Evolutionary conservation across 352 stramenopile genomes (phyloP).

Genomic region (Globisporangium spinosum): DNA sequence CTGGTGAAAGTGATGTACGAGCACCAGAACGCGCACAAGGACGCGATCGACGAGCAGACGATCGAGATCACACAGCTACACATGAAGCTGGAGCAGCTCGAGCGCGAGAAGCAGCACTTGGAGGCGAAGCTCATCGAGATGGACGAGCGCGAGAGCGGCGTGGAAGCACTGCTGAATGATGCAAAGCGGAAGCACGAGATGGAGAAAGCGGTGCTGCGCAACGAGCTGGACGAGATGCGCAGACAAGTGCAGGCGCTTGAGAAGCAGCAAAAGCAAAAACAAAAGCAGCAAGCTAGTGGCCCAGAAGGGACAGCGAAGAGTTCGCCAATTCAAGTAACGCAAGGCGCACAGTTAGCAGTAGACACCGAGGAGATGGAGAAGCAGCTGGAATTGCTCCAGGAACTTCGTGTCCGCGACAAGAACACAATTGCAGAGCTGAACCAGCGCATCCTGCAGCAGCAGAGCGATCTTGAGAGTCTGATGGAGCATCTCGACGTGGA

Average conservation of each 20-base stretch:
- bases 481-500: conserved; percentile 49
- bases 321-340: background rate
- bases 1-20: conserved; percentile 43
- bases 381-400: conserved; percentile 62
- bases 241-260: conserved; percentile 36
- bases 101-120: conserved; percentile 48
- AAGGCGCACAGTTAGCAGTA: background rate
- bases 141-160: conserved; percentile 59
- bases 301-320: no score
- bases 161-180: conserved; percentile 46
- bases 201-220: conserved; percentile 44
- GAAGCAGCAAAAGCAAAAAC: conserved; percentile 34
- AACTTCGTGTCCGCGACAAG: conserved; percentile 62
- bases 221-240: conserved; percentile 40
- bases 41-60: conserved; percentile 61
- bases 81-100: conserved; percentile 42
- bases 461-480: conserved; percentile 55
- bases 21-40: conserved; percentile 46
- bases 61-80: conserved; percentile 64
- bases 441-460: conserved; percentile 50
- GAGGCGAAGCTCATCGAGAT: conserved; percentile 74
- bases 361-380: conserved; percentile 45
- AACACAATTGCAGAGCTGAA: conserved; percentile 55
- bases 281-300: conserved; percentile 8
- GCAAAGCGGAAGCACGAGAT: conserved; percentile 47